Base-by-base conservation (phyloP, 345 rosid genomes). In the Luvunga scandens region DNA sequence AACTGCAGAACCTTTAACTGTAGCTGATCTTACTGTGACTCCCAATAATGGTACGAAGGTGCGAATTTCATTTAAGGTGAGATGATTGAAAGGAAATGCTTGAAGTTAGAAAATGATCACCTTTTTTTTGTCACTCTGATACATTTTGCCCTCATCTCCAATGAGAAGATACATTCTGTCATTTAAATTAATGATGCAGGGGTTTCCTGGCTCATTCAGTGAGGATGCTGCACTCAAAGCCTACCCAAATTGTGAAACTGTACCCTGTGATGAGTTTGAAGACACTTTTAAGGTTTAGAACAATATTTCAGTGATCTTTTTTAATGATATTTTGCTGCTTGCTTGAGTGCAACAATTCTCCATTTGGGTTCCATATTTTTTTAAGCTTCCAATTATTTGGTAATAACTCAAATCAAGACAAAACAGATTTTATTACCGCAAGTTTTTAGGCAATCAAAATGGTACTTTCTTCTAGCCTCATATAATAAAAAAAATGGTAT, bases 141-240 rank as follows among this genome's bases (percentile, higher is more conserved):
- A 19, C 28, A 48, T 31, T 68, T 79, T 45, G 36, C 28, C 10
- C 64, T 28, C 42, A 50, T 64, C 59, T 62, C 50, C 31, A 7
- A 27, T 61, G 56, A 60, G 39, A 24, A 30, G 68, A 61, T 24
- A 24, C 45, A 38, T 24, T n/a, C 12, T 61, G 50, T 45, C 18
- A 45, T 45, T 60, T 78, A 45, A n/a, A 60, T 75, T 59, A 3
- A 64, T 62, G 38, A 4, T 80, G 72, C 84, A 90, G 91, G 93
- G 93, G n/a, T 28, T 77, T 30, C 81, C 86, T 13, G 93, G 91
- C 67, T 85, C 93, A 16, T 88, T 61, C 78, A 84, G 82, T 38
- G 93, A 90, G 81, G 91, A 85, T 28, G 93, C 93, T 53, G 93
- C 91, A 19, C 85, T 84, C n/a, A 90, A 90, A 77, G 91, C 91